phyloP scores from a whole-genome alignment of 768 basidiomycete genomes.

The Collybiopsis luxurians region DNA sequence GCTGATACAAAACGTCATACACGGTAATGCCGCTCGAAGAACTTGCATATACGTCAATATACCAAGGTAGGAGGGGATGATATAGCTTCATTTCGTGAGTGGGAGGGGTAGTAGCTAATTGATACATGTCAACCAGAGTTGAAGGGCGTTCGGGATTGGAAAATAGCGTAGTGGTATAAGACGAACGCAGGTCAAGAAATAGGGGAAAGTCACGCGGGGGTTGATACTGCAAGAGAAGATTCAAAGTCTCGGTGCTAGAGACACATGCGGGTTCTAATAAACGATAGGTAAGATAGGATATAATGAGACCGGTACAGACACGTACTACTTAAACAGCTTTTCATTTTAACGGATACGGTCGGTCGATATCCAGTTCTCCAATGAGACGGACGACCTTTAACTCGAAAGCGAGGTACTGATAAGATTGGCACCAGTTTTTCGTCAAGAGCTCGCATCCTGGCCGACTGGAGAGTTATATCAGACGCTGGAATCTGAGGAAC shows the following conservation, averaged over 20 bases:
- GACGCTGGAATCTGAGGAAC: not conserved
- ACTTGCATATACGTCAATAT: constrained; percentile 38
- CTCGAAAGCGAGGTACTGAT: not conserved
- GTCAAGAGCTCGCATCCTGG: not conserved
- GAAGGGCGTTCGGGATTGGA: constrained; percentile 1
- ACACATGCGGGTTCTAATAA: not conserved
- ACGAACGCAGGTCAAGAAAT: not conserved
- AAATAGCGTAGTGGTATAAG: not conserved
- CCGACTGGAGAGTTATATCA: not conserved
- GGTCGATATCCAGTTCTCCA: constrained; percentile 1
- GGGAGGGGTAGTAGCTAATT: constrained; percentile 40
- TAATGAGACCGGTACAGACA: not conserved
- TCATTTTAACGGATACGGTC: not conserved
- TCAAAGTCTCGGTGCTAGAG: not conserved
- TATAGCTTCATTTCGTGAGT: constrained; percentile 42
- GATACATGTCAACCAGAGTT: constrained; percentile 31
- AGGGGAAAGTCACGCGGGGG: not conserved
- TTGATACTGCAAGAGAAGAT: not conserved
- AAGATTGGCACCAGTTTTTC: not conserved
- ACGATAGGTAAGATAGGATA: not conserved
- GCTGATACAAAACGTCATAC: constrained; percentile 37
- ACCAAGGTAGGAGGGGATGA: constrained; percentile 47
- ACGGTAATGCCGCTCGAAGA: constrained; percentile 40
- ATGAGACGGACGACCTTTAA: constrained; percentile 1
- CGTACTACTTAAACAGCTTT: not conserved